A percentile compares a stretch with the other conserved stretches of the same genome.
phyloP scores from a whole-genome alignment of 768 basidiomycete species.

The Lactifluus echinatus region DNA sequence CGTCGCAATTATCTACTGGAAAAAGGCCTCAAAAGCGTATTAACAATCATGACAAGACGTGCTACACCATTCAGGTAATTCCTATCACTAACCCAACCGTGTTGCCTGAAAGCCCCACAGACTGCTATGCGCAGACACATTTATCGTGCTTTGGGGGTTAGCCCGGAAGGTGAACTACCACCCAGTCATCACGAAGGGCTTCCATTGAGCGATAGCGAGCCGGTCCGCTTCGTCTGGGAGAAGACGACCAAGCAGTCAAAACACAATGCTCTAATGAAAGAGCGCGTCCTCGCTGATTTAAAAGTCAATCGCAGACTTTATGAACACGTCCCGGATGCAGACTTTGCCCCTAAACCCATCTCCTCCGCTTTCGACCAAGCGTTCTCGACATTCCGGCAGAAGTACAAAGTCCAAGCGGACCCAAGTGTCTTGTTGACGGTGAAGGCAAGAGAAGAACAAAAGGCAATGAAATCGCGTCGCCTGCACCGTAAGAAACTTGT shows the following conservation, averaged over 20 bases:
- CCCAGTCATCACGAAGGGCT: conserved; percentile 51
- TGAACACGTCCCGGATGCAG: conserved; percentile 54
- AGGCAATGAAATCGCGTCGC: conserved; percentile 55
- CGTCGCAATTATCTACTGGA: conserved; percentile 26
- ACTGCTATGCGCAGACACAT: conserved; percentile 65
- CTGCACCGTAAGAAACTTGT: conserved; percentile 55
- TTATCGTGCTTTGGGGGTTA: conserved; percentile 48
- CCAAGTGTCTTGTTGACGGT: conserved; percentile 33
- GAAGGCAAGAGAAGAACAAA: conserved; percentile 50
- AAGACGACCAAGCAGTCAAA: conserved; percentile 68
- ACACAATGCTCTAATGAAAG: conserved; percentile 67
- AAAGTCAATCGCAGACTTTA: conserved; percentile 48
- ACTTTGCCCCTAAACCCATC: conserved; percentile 53
- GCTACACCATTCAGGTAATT: conserved; percentile 57
- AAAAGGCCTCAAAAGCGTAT: conserved; percentile 35
- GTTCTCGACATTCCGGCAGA: conserved; percentile 59
- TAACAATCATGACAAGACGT: conserved; percentile 56
- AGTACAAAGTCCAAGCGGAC: conserved; percentile 55
- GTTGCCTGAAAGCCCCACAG: conserved; percentile 29
- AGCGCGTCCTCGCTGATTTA: conserved; percentile 51
- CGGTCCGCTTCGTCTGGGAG: conserved; percentile 72
- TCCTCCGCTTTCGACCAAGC: conserved; percentile 63
- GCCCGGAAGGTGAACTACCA: conserved; percentile 50
- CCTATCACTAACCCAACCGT: conserved; percentile 12
- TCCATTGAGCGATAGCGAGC: conserved; percentile 36